Evolutionary conservation across 495 filamentous ascomycete genomes (phyloP).

Genomic region (Talaromyces nanjingensis): DNA sequence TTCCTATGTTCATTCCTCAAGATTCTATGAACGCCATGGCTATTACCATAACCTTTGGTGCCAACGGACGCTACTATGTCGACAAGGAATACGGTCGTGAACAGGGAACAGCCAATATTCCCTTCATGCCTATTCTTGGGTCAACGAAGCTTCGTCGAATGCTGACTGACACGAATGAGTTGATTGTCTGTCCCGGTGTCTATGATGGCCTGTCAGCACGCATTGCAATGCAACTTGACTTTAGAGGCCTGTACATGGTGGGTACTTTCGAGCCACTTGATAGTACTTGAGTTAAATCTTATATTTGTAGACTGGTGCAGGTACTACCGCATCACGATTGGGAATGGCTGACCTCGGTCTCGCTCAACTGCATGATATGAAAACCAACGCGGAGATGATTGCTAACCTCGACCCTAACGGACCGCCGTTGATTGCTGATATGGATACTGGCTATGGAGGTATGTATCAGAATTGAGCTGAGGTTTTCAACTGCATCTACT

Average conservation of each 20-base stretch:
- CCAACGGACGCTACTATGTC: too few relatives aligned
- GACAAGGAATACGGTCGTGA: too few relatives aligned
- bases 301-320: slow-evolving; percentile 40
- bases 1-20: too few relatives aligned
- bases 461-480: too few relatives aligned
- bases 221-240: slow-evolving; percentile 42
- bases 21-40: too few relatives aligned
- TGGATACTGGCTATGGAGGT: slow-evolving; percentile 50
- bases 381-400: neutral
- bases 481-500: too few relatives aligned
- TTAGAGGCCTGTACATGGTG: slow-evolving; percentile 46
- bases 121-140: too few relatives aligned
- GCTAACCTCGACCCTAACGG: neutral
- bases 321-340: slow-evolving; percentile 45
- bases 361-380: slow-evolving; percentile 14
- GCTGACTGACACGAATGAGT: neutral
- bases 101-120: too few relatives aligned
- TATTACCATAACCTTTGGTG: too few relatives aligned
- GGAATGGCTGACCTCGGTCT: slow-evolving; percentile 52
- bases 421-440: slow-evolving; percentile 50
- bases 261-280: too few relatives aligned
- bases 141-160: too few relatives aligned
- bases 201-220: slow-evolving; percentile 53
- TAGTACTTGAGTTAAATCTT: too few relatives aligned
- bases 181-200: slow-evolving; percentile 46